Evolutionary conservation across 192 early-diverging fungal genomes (phyloP), one percentile per base, ranked within the genome.

Genomic region (Funneliformis mosseae): DNA sequence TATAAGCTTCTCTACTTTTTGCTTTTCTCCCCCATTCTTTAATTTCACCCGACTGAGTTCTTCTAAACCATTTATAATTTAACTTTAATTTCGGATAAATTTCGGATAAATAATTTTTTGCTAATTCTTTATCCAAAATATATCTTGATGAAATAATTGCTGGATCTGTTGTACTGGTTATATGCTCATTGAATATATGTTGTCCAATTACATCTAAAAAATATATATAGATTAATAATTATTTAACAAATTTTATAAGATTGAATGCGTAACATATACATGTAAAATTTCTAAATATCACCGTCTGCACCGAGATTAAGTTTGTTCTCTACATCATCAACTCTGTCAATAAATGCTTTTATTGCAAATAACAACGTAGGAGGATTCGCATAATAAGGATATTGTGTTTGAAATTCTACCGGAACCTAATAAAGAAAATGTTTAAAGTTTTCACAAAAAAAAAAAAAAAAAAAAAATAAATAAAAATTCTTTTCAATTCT

Each of bases 331-430:
- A 41, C 23, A 27, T 83, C 84, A 18, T 84, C 80, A 8, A 88
- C 67, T 21, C 92, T 86, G 27, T 94, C 89, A n/a, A 95, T 76
- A 79, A 91, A 92, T 27, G 86, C 84, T 74, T 89, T 88, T 18
- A 96, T 87, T 9, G 91, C 87, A 76, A 94, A 88, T 71, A 95
- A 83, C 23, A 97, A 83, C 5, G 95, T 97, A 0, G 97, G 97
- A 8, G 97, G 97, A 80, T 98, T 98, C 55, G 94, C 97, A 83
- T 94, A 95, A 75, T 96, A 91, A 5, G 95, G 92, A 78, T 94
- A 96, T 82, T 98, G 97, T 9, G 91, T 93, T 78, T 97, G 96
- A 86, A 98, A 98, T 87, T 97, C 94, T 27, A 82, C 41, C 3
- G 96, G 96, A 10, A 98, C 89, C 82, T 86, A 62, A 28, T 39